phyloP scores from a whole-genome alignment of 495 filamentous ascomycete species.

The Aspergillus haitiensis region DNA sequence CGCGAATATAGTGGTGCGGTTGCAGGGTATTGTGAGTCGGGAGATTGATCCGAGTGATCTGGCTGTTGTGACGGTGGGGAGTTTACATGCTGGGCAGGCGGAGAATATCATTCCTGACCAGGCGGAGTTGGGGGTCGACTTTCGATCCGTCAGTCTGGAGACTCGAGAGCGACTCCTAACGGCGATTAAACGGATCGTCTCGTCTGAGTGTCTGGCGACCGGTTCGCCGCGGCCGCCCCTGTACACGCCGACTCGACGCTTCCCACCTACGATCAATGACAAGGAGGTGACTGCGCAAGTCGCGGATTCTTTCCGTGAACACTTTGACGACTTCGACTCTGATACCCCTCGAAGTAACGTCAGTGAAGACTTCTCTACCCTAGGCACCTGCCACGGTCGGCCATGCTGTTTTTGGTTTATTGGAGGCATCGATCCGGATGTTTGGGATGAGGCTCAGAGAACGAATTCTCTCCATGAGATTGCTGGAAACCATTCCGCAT shows the following conservation, averaged over 20 bases:
- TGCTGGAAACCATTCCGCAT: slow-evolving; percentile 57
- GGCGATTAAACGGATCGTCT: slow-evolving; percentile 50
- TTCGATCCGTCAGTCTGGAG: slow-evolving; percentile 43
- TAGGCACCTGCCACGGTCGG: slow-evolving; percentile 38
- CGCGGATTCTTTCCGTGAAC: slow-evolving; percentile 33
- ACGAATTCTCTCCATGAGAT: slow-evolving; percentile 32
- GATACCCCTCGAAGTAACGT: slow-evolving; percentile 39
- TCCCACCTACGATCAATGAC: slow-evolving; percentile 49
- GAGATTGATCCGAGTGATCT: slow-evolving; percentile 50
- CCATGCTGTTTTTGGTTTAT: slow-evolving; percentile 51
- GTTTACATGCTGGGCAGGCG: slow-evolving; percentile 50
- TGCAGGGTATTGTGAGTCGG: slow-evolving; percentile 53
- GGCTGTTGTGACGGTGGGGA: slow-evolving; percentile 53
- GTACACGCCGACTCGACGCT: slow-evolving; percentile 45
- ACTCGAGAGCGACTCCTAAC: slow-evolving; percentile 41
- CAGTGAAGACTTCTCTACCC: slow-evolving; percentile 48
- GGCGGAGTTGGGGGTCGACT: slow-evolving; percentile 50
- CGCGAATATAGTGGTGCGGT: slow-evolving; percentile 45
- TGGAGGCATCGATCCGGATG: slow-evolving; percentile 42
- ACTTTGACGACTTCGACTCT: slow-evolving; percentile 46
- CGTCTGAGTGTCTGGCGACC: slow-evolving; percentile 50
- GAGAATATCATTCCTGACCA: slow-evolving; percentile 55
- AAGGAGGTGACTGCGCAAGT: slow-evolving; percentile 28
- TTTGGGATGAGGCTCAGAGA: slow-evolving; percentile 44
- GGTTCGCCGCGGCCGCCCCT: slow-evolving; percentile 46